Base-by-base conservation (phyloP, 495 filamentous ascomycete species). In the Endocarpon pusillum region DNA sequence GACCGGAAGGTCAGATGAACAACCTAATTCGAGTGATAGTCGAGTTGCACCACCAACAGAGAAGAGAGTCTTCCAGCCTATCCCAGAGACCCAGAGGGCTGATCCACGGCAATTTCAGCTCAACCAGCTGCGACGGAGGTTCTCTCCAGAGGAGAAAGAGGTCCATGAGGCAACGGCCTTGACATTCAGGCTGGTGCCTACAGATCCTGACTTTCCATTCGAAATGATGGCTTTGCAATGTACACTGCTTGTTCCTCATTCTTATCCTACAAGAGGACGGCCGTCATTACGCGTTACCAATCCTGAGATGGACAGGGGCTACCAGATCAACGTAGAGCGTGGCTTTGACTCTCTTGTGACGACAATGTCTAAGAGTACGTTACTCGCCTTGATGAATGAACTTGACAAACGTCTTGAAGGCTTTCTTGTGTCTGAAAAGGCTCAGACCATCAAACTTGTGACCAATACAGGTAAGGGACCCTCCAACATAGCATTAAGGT, bases 201-300 rank as follows among this genome's bases (percentile, higher is more conserved):
- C 81, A n/a, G 85, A 91, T 46, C 82, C 82, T 0, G 82, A 91
- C 46, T 87, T 87, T 40, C 75, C 82, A 3, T 91, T 80, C 39
- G 78, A 85, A 15, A 55, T 91, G 39, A 67, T 75, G 8, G 60
- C 61, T 15, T 56, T 91, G n/a, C 60, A 78, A 36, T 85, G 82
- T 46, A 58, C 69, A 2, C 58, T 94, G n/a, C 64, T 57, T 33
- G 65, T 94, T 5, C 81, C 84, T 1, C 37, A 34, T 0, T 50
- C 47, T 9, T 89, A 82, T 48, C 79, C 81, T 2, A 35, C 32
- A 3, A 43, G 45, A 11, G 57, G 45, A 8, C 54, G 57, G 11
- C 76, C 83, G 2, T 54, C 53, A 21, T 56, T 92, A 15, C 57
- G 54, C 16, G 72, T 92, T 28, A 70, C 59, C 34, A 92, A 93